Percentiles rank a stretch among this genome's conserved stretches.
Conservation (phyloP, 2,329 filamentous ascomycete genomes). For the Ophiostoma tasmaniense region DNA sequence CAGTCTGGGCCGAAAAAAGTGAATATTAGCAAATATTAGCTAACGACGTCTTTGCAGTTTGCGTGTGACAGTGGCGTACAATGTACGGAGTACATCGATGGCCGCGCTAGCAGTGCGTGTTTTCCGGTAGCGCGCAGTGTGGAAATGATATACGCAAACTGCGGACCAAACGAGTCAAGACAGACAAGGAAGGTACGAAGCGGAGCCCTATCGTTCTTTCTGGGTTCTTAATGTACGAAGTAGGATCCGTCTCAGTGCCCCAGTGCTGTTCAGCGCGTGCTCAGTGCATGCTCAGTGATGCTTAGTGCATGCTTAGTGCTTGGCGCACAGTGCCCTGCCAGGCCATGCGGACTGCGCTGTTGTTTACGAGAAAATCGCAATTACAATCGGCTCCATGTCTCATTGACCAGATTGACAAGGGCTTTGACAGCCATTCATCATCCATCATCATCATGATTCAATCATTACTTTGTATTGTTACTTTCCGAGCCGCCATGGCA, state of each 20-base stretch:
- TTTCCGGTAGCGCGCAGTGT: conserved; percentile 7
- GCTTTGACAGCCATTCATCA: background rate
- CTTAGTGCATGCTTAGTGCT: background rate
- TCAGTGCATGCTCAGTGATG: background rate
- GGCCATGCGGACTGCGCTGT: background rate
- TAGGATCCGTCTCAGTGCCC: background rate
- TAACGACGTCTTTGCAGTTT: background rate
- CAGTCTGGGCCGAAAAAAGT: background rate
- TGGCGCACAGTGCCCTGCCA: background rate
- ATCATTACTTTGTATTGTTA: background rate
- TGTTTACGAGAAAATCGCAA: conserved; percentile 5
- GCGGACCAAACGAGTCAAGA: background rate
- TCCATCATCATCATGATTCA: background rate
- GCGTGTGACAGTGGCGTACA: background rate
- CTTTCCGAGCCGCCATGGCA: background rate
- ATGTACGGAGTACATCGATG: background rate
- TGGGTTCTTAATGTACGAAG: background rate
- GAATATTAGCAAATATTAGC: background rate
- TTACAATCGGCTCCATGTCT: conserved; percentile 3
- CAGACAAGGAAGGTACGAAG: conserved; percentile 4
- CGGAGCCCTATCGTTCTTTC: conserved; percentile 3
- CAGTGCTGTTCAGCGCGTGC: background rate
- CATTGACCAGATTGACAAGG: background rate
- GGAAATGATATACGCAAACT: background rate
- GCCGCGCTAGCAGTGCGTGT: conserved; percentile 5